These are phyloP conservation scores for Trichoderma orchidacearum DNA, from an alignment of 495 filamentous ascomycete species.

Conservation along the genomic window DNA sequence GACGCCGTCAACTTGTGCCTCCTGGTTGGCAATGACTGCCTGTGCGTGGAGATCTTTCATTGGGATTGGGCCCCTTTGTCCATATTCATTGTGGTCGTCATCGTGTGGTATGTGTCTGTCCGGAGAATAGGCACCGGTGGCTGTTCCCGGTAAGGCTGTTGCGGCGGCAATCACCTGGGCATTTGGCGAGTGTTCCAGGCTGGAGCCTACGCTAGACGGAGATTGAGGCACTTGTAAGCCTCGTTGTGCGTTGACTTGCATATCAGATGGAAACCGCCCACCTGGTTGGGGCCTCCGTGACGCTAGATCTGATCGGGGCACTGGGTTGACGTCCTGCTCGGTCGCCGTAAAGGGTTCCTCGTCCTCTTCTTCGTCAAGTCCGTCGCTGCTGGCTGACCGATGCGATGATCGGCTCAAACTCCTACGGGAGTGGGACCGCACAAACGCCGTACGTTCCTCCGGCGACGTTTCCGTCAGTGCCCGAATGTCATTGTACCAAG, in stretches of 20 bases:
- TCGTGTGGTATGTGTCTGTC: constrained; percentile 4
- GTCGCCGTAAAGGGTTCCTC: constrained; percentile 67
- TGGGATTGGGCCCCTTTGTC: constrained; percentile 15
- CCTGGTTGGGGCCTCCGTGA: constrained; percentile 61
- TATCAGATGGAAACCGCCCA: constrained; percentile 80
- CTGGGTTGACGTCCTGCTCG: constrained; percentile 31
- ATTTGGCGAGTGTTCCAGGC: constrained; percentile 25
- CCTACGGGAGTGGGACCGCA: constrained; percentile 54
- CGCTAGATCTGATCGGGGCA: constrained; percentile 28
- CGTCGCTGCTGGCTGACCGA: constrained; percentile 54
- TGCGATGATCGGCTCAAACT: constrained; percentile 58
- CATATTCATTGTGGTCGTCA: constrained; percentile 7
- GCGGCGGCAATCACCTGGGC: constrained; percentile 40
- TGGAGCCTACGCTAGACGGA: constrained; percentile 63
- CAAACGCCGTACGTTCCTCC: constrained; percentile 76
- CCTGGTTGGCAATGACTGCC: constrained; percentile 20
- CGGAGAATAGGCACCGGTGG: constrained; percentile 18
- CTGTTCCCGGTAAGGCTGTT: constrained; percentile 31
- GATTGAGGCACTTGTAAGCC: constrained; percentile 64
- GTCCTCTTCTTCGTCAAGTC: constrained; percentile 68
- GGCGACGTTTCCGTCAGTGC: constrained; percentile 76
- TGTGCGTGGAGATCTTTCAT: constrained; percentile 21
- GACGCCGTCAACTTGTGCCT: constrained; percentile 27
- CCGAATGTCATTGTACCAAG: constrained; percentile 91
- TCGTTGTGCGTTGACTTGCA: constrained; percentile 57